A percentile compares a stretch with the other conserved stretches of the same genome.
Conservation (phyloP, 441 rosid genomes). For the Brassica balearica region DNA sequence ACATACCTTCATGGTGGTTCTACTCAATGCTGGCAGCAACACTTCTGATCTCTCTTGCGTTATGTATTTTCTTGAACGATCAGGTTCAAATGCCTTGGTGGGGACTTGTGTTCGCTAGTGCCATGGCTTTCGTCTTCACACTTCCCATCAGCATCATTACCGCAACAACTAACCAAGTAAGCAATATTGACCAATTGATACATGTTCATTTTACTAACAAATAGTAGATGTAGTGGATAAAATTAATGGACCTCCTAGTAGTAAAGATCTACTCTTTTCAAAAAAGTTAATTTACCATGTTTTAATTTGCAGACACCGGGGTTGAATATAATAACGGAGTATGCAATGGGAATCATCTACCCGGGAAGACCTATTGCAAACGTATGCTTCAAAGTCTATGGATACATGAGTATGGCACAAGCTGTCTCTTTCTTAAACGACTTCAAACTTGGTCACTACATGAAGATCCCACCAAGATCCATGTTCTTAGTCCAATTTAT, state of each 20-base stretch:
- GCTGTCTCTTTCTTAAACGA: constrained; percentile 83
- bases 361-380: constrained; percentile 93
- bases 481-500: constrained; percentile 94
- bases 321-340: constrained; percentile 83
- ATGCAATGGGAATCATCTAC: constrained; percentile 78
- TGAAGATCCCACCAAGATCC: constrained; percentile 94
- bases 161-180: constrained; percentile 93
- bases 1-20: constrained; percentile 96
- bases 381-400: constrained; percentile 86
- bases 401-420: constrained; percentile 86
- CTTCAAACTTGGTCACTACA: constrained; percentile 93
- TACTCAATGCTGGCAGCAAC: constrained; percentile 56
- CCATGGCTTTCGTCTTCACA: constrained; percentile 80
- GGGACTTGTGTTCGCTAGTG: constrained; percentile 78
- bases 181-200: constrained; percentile 1
- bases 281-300: not conserved
- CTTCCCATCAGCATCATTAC: constrained; percentile 87
- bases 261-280: too few relatives aligned
- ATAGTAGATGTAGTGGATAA: not conserved
- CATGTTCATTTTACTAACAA: not conserved
- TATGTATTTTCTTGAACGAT: constrained; percentile 67
- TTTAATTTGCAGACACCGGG: constrained; percentile 67
- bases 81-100: constrained; percentile 93
- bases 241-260: not conserved
- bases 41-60: constrained; percentile 58